These are phyloP conservation scores for Xylaria flabelliformis DNA, from an alignment of 495 filamentous ascomycete species.

Conservation along the genomic window DNA sequence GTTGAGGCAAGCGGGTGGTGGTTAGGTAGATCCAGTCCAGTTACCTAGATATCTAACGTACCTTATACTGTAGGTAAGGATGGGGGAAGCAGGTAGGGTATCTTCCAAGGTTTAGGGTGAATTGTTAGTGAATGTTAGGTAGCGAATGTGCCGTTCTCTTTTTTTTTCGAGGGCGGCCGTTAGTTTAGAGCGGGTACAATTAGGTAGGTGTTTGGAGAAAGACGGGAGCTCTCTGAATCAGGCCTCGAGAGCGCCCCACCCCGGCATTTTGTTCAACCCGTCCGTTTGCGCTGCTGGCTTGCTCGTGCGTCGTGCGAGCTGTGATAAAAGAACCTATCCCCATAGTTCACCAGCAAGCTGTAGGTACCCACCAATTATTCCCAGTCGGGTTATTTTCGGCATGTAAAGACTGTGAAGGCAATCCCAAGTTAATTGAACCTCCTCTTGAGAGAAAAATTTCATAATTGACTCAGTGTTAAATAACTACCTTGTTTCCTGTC, in stretches of 20 bases:
- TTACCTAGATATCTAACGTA: too few species aligned
- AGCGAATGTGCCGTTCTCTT: background rate
- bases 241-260: slow-evolving; percentile 1
- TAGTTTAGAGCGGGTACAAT: background rate
- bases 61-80: background rate
- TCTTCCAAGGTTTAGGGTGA: background rate
- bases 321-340: background rate
- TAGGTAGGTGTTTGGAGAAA: background rate
- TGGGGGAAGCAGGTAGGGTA: background rate
- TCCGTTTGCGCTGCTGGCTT: slow-evolving; percentile 6
- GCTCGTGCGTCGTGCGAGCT: background rate
- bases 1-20: background rate
- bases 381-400: slow-evolving; percentile 2
- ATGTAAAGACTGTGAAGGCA: background rate
- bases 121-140: slow-evolving; percentile 2
- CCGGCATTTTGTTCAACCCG: slow-evolving; percentile 16
- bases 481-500: background rate
- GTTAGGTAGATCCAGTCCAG: background rate
- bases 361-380: background rate
- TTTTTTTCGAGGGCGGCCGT: background rate
- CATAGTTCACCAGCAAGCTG: background rate
- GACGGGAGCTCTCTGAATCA: slow-evolving; percentile 10
- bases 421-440: background rate
- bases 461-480: background rate
- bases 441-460: background rate